Percentiles rank a stretch among this genome's conserved stretches.
Conservation (phyloP, 1,139 yeast genomes). For the Hansenula lynferdii region DNA sequence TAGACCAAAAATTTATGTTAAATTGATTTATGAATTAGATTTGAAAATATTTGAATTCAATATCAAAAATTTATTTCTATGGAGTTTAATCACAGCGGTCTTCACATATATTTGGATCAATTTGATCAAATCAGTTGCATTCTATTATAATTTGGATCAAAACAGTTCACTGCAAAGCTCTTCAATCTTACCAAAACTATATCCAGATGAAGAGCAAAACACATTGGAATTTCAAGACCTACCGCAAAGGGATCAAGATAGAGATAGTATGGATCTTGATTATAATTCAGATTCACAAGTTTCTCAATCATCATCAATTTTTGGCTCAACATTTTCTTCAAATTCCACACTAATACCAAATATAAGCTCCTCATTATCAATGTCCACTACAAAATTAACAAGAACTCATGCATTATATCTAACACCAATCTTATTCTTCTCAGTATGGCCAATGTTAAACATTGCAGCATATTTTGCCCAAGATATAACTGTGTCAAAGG, state of each 20-base stretch:
- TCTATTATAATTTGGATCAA: slow-evolving; percentile 8
- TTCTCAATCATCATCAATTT: not conserved
- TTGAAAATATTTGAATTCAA: slow-evolving; percentile 28
- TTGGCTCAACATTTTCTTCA: too few species aligned
- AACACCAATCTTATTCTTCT: slow-evolving; percentile 15
- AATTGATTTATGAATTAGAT: slow-evolving; percentile 39
- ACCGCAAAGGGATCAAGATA: too few species aligned
- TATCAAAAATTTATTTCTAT: slow-evolving; percentile 15
- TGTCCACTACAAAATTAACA: slow-evolving; percentile 7
- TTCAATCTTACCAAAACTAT: not conserved
- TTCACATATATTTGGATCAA: slow-evolving; percentile 12
- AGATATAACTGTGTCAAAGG: slow-evolving; percentile 35
- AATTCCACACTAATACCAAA: too few species aligned
- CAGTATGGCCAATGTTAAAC: slow-evolving; percentile 23
- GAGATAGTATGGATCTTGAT: too few species aligned
- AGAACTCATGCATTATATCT: slow-evolving; percentile 17
- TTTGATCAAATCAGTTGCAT: slow-evolving; percentile 6
- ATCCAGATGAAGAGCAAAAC: not conserved
- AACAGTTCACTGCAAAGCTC: not conserved
- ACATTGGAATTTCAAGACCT: not conserved
- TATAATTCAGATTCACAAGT: too few species aligned
- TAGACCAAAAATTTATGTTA: slow-evolving; percentile 53
- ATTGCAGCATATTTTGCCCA: slow-evolving; percentile 15
- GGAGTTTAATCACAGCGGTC: slow-evolving; percentile 8
- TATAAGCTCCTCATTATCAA: slow-evolving; percentile 2